A percentile compares a stretch with the other conserved stretches of the same genome.
Evolutionary conservation across 2,329 filamentous ascomycete genomes (phyloP).

Genomic region (Calonectria pteridis): DNA sequence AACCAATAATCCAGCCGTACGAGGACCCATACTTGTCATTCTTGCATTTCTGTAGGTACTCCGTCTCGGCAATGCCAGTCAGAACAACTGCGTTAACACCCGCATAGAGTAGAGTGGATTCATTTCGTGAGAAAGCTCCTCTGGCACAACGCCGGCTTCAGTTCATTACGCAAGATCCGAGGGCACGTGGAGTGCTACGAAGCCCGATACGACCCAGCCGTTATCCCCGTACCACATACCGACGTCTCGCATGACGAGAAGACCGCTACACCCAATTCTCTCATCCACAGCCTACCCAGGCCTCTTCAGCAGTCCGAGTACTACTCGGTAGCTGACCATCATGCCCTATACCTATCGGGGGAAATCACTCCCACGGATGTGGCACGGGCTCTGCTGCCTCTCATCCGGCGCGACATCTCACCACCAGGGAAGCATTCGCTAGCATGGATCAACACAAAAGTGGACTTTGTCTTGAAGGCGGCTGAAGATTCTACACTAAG

Average conservation of each 20-base stretch:
- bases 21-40: neutral
- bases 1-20: neutral
- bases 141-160: slow-evolving; percentile 75
- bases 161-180: slow-evolving; percentile 65
- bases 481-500: slow-evolving; percentile 59
- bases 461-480: slow-evolving; percentile 55
- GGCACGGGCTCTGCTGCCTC: slow-evolving; percentile 56
- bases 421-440: slow-evolving; percentile 54
- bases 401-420: slow-evolving; percentile 56
- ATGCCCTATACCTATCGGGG: slow-evolving; percentile 58
- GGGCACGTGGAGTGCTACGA: slow-evolving; percentile 65
- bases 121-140: slow-evolving; percentile 37
- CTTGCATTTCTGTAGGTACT: slow-evolving; percentile 4
- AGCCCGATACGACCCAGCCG: slow-evolving; percentile 60
- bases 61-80: neutral
- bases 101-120: slow-evolving; percentile 39
- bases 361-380: slow-evolving; percentile 60
- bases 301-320: slow-evolving; percentile 52
- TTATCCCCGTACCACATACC: slow-evolving; percentile 58
- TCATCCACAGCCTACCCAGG: slow-evolving; percentile 27
- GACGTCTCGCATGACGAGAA: neutral
- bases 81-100: neutral
- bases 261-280: neutral
- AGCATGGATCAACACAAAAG: slow-evolving; percentile 59
- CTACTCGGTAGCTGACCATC: slow-evolving; percentile 59